phyloP scores from a whole-genome alignment of 371 early-diverging fungal species.

The Dichotomocladium elegans region DNA sequence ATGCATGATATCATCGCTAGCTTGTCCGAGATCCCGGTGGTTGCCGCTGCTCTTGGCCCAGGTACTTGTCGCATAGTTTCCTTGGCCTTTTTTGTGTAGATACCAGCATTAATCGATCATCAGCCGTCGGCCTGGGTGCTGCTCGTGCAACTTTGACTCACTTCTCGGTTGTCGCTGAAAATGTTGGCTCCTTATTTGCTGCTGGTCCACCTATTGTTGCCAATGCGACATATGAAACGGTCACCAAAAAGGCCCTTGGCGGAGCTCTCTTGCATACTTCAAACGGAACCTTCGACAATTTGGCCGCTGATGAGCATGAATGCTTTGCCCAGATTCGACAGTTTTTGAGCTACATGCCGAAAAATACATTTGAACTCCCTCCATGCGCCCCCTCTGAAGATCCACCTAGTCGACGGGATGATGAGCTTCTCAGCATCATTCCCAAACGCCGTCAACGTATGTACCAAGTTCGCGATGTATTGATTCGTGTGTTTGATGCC shows the following conservation, averaged over 20 bases:
- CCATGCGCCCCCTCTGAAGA: slow-evolving; percentile 16
- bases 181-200: slow-evolving; percentile 39
- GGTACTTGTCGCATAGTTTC: slow-evolving; percentile 7
- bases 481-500: slow-evolving; percentile 27
- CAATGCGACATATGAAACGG: slow-evolving; percentile 38
- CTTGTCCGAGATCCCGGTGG: slow-evolving; percentile 41
- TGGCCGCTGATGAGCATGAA: slow-evolving; percentile 30
- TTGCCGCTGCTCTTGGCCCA: slow-evolving; percentile 37
- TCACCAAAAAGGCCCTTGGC: slow-evolving; percentile 35
- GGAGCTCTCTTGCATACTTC: slow-evolving; percentile 34
- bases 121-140: slow-evolving; percentile 40
- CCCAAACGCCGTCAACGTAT: slow-evolving; percentile 37
- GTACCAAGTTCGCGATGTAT: slow-evolving; percentile 37
- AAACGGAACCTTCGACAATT: slow-evolving; percentile 42
- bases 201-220: slow-evolving; percentile 44
- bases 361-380: slow-evolving; percentile 21
- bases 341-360: slow-evolving; percentile 39
- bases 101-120: background rate
- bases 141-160: slow-evolving; percentile 42
- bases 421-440: slow-evolving; percentile 29
- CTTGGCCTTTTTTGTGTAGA: background rate
- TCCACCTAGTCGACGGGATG: slow-evolving; percentile 25
- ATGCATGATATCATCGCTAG: slow-evolving; percentile 42
- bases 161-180: slow-evolving; percentile 30
- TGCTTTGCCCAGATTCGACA: slow-evolving; percentile 36